Evolutionary conservation across 305 asterid genomes (phyloP).

Genomic region (Nicotiana rustica): DNA sequence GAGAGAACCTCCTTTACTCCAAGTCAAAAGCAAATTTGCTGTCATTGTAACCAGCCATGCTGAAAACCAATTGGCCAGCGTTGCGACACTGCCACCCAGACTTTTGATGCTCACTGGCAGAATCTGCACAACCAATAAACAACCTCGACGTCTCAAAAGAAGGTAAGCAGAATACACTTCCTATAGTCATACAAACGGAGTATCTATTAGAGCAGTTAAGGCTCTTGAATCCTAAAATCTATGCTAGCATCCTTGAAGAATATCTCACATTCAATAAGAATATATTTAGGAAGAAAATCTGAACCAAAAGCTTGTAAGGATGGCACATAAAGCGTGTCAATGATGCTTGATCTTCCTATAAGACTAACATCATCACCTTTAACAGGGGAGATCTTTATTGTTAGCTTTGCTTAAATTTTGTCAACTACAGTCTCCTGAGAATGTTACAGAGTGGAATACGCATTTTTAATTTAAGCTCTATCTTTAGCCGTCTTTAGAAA

Average conservation of each 20-base stretch:
- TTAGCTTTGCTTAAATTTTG: background rate
- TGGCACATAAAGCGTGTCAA: background rate
- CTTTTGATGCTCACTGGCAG: conserved; percentile 91
- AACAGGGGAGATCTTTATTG: background rate
- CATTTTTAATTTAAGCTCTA: background rate
- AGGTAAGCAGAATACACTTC: background rate
- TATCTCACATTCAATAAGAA: conserved; percentile 13
- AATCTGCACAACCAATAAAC: conserved; percentile 57
- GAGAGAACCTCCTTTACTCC: conserved; percentile 87
- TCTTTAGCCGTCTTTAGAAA: background rate
- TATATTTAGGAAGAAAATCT: conserved; percentile 7
- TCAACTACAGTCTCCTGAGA: background rate
- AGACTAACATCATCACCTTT: conserved; percentile 6
- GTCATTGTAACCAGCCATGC: conserved; percentile 81
- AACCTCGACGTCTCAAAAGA: background rate
- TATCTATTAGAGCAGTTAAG: background rate
- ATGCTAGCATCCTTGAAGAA: background rate
- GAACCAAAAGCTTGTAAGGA: background rate
- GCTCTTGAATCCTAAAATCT: conserved; percentile 1
- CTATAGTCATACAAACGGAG: background rate
- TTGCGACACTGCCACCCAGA: conserved; percentile 93
- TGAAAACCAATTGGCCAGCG: conserved; percentile 78
- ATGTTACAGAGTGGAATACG: background rate
- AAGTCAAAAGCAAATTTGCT: conserved; percentile 77
- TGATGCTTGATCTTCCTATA: conserved; percentile 14